Evolutionary conservation across 805 yeast species (phyloP).

Genomic region (Metschnikowia aberdeeniae): DNA sequence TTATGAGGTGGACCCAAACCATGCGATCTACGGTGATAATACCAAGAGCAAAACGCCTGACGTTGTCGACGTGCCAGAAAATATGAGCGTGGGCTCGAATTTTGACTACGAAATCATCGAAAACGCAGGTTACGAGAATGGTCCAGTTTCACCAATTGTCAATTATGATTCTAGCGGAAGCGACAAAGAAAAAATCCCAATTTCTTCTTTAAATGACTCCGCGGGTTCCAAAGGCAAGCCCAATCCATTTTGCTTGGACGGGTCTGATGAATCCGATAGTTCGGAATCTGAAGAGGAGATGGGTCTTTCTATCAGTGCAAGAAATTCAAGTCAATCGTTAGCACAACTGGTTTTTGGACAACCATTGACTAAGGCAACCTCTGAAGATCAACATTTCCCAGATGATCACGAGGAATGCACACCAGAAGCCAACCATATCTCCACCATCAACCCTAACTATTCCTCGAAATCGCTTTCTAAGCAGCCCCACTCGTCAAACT

Average conservation of each 20-base stretch:
- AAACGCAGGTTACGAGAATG: slow-evolving; percentile 18
- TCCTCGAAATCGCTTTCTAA: slow-evolving; percentile 36
- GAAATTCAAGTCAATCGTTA: slow-evolving; percentile 39
- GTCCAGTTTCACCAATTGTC: slow-evolving; percentile 14
- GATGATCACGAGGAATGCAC: slow-evolving; percentile 18
- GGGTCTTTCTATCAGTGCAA: slow-evolving; percentile 36
- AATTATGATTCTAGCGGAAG: background rate
- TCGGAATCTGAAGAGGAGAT: slow-evolving; percentile 28
- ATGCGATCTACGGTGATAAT: slow-evolving; percentile 32
- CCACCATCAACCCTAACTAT: slow-evolving; percentile 31
- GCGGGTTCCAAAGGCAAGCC: slow-evolving; percentile 5
- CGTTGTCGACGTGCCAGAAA: slow-evolving; percentile 46
- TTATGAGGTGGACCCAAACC: slow-evolving; percentile 50
- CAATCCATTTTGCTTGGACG: slow-evolving; percentile 13
- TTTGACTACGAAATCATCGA: slow-evolving; percentile 36
- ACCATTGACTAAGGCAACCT: slow-evolving; percentile 16
- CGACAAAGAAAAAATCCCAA: slow-evolving; percentile 15
- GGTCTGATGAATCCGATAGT: slow-evolving; percentile 14
- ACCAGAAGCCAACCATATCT: slow-evolving; percentile 25
- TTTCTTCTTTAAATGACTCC: slow-evolving; percentile 19
- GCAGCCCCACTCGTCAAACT: slow-evolving; percentile 39
- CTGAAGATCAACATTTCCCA: slow-evolving; percentile 21
- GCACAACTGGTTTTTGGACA: slow-evolving; percentile 39
- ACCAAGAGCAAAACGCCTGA: slow-evolving; percentile 30
- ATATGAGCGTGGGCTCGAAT: slow-evolving; percentile 38